Evolutionary conservation across 441 rosid genomes (phyloP), one percentile per base, ranked within the genome.

Genomic region (Syzygium malaccense): DNA sequence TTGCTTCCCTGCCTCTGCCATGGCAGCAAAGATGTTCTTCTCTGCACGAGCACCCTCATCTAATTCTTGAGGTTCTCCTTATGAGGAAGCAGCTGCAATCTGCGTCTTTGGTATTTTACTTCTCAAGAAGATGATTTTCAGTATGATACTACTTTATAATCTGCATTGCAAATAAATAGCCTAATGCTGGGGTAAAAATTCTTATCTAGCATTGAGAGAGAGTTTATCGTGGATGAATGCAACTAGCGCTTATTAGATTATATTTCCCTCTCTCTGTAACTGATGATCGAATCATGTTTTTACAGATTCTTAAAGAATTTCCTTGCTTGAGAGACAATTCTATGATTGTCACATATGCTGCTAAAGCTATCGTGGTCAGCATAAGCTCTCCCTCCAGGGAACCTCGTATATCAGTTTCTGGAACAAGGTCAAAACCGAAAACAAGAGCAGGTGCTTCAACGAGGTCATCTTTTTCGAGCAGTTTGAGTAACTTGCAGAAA

Each of bases 21-120:
- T 98, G 99, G 99, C 99, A 97, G 92, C 99, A 98, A 92, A 95
- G 99, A 88, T 98, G 99, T 89, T 98, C 99, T 93, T 95, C 98
- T 37, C 90, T 98, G 92, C 99, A 98, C 88, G 99, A 98, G 95
- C 95, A 96, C 90, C 99, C 99, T 30, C 98, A 94, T 89, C 91
- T 98, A 92, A 98, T 98, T 91, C 88, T 98, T 89, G 99, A 98
- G 95, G 99, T 96, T 93, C 96, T 98, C 90, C 93, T 98, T 88
- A 97, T 98, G 99, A 94, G 99, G 94, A 97, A 98, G 92, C 99
- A 97, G 89, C 94, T 98, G 88, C 96, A 95, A 89, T 96, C 98
- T 91, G 99, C 98, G 53, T 93, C 98, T 66, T 92, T 94, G 99
- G 99, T 97, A 97, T 75, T 54, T n/a, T 58, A 48, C 79, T 55